Base-by-base conservation (phyloP, 2,329 filamentous ascomycete species). In the Botryotinia calthae region DNA sequence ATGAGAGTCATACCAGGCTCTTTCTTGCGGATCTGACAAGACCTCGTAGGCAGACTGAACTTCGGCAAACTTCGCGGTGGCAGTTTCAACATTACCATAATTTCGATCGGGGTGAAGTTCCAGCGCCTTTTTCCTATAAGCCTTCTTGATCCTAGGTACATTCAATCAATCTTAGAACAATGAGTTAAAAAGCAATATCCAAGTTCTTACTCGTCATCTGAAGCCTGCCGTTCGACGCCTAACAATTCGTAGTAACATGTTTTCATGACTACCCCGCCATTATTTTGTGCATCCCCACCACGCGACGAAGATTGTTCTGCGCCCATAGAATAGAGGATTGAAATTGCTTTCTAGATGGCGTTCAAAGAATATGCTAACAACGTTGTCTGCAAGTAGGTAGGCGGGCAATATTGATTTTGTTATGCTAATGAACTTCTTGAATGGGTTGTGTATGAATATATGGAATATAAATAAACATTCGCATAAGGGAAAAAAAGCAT, bases 1-100 rank as follows among this genome's bases (percentile, higher is more conserved):
- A 81, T 99, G 96, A 4, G 94, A 94, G 83, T 99, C 95, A 84
- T 99, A 99, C 96, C 96, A 99, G 46, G 95, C 92, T 77, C 96
- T 90, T 82, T 99, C 96, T 81, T 99, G 95, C 18, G 94, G 90
- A 81, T 99, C 96, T 2, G 95, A 97, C 1, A 99, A 88, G n/a
- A 99, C 89, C 82, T 98, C 94, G 81, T 99, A 97, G 64, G 96
- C 96, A 51, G 94, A 88, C 82, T 98, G 95, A 42, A 98, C 87
- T 80, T 98, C 94, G 67, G 96, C 94, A 81, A 99, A 99, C 70
- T 91, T 89, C 76, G 86, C 88, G 1, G 96, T 99, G 3, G 95
- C 91, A 75, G 90, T 88, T 79, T 97, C 94, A 74, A 92, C 90
- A 80, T 98, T 91, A 78, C 93, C 91, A 81, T 92, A 91, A 82